Evolutionary conservation across 2,329 filamentous ascomycete genomes (phyloP), one percentile per base, ranked within the genome.

Genomic region (Dendryphion nanum): DNA sequence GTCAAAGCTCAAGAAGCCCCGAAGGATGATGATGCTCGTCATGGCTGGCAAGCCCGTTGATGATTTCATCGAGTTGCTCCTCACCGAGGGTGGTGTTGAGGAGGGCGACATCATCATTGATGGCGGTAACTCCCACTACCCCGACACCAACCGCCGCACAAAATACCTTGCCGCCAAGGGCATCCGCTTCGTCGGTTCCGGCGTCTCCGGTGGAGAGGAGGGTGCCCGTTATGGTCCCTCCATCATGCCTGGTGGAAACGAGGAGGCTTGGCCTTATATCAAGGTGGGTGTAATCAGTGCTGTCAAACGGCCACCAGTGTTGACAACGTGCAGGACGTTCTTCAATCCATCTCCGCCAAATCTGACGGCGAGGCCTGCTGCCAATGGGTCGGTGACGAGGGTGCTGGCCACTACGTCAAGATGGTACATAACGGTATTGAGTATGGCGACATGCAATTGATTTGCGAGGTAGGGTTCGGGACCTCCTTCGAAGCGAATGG

Each of bases 371-470:
- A 98, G 81, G 76, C 93, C 53, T 98, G 93, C 83, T 98, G 93
- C 69, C 93, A 98, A 75, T 98, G 93, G 93, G 93, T 98, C 62
- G 93, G 93, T 77, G 93, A 97, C 75, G 89, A 97, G 73, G 93
- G 93, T 82, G 88, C 93, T 75, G 93, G 93, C 61, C 93, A 98
- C 84, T 98, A 96, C 80, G 91, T 98, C 79, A 98, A 98, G 87
- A 98, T 98, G 93, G 93, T 98, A 50, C 93, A 98, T 85, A 98
- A 98, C 76, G 93, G 93, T 81, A 98, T 98, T 63, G 93, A 98
- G 78, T 98, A 98, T 71, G 93, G 93, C 83, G 93, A 98, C 77
- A 98, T 98, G 93, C 93, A 98, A 80, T 81, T 98, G 65, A 98
- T 98, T 70, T 94, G 86, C 74, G 93, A 98, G 84, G 91, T 95